These are phyloP conservation scores for Suillus hirtellus DNA, from an alignment of 768 basidiomycete species.

Conservation along the genomic window DNA sequence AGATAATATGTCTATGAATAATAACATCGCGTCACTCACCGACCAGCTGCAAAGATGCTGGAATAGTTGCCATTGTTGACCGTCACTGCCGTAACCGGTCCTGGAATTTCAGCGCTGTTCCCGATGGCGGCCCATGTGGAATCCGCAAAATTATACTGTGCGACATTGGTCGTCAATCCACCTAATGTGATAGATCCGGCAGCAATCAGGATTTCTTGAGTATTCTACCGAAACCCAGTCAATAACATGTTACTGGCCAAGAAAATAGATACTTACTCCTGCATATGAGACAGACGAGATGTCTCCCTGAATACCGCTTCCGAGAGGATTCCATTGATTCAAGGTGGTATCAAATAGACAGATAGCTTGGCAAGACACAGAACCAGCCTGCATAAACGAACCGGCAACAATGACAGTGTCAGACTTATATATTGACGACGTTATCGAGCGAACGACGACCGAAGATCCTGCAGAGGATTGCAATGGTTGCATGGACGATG, in stretches of 20 bases:
- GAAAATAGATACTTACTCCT: conserved; percentile 54
- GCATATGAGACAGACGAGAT: conserved; percentile 78
- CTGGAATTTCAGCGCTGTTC: conserved; percentile 62
- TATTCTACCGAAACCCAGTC: conserved; percentile 42
- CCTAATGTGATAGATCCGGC: conserved; percentile 74
- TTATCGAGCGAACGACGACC: conserved; percentile 73
- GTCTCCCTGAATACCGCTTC: conserved; percentile 79
- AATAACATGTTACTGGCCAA: conserved; percentile 3
- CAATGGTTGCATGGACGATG: conserved; percentile 58
- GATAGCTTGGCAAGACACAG: conserved; percentile 70
- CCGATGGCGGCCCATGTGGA: conserved; percentile 75
- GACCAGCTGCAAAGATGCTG: conserved; percentile 90
- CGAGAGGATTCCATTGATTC: conserved; percentile 82
- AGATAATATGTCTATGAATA: background rate
- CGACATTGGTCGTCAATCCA: conserved; percentile 69
- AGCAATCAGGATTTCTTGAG: conserved; percentile 72
- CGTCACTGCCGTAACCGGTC: conserved; percentile 86
- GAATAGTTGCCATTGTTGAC: conserved; percentile 78
- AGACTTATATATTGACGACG: conserved; percentile 56
- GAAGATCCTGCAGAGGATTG: conserved; percentile 51
- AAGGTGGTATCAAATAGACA: conserved; percentile 69
- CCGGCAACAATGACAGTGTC: conserved; percentile 81
- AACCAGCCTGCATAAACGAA: conserved; percentile 80
- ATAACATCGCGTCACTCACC: conserved; percentile 44
- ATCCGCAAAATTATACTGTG: conserved; percentile 70